Base-by-base conservation (phyloP, 2,329 filamentous ascomycete genomes). In the Zymoseptoria crescenta region DNA sequence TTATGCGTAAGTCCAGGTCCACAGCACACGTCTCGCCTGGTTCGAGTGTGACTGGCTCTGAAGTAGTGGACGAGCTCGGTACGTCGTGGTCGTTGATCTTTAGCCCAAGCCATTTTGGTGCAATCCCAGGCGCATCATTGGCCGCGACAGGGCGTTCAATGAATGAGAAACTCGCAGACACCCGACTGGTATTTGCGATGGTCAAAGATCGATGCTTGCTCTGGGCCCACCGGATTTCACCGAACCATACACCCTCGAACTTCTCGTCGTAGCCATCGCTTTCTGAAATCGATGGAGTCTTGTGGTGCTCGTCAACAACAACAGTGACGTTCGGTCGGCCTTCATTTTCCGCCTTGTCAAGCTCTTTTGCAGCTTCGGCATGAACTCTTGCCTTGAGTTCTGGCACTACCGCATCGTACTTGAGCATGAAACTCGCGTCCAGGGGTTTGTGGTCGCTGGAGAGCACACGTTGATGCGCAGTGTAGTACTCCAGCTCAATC, bases 371-470 rank as follows among this genome's bases (percentile, higher is more conserved):
- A 10, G 97, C 89, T 69, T 97, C 91, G 58, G 89, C 85, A 62
- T 96, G 88, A 0, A 97, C 80, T 62, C 85, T 87, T 1, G 90
- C 84, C 72, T 95, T 96, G 27, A 96, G 77, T 28, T 93, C 87
- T 0, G 91, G 88, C 0, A 95, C 85, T 0, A 96, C 89, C 0
- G 89, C 88, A 62, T 96, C 89, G 70, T 94, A 96, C 51, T 88
- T 87, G 7, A 99, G 75, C 0, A 83, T 87, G 70, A 97, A 97
- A 0, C 92, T 78, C 0, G 91, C 90, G 59, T 87, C 84, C 1
- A 99, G 77, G 0, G 94, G 95, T 72, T 99, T 99, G 74, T 99
- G 94, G 68, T 99, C 94, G 0, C 93, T 97, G 0, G 93, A 96
- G 16, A 89, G 83, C 24, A 99, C 87, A 19, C 88, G 83, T 73